Evolutionary conservation across 495 filamentous ascomycete genomes (phyloP).

Genomic region (Annulohypoxylon moriforme): DNA sequence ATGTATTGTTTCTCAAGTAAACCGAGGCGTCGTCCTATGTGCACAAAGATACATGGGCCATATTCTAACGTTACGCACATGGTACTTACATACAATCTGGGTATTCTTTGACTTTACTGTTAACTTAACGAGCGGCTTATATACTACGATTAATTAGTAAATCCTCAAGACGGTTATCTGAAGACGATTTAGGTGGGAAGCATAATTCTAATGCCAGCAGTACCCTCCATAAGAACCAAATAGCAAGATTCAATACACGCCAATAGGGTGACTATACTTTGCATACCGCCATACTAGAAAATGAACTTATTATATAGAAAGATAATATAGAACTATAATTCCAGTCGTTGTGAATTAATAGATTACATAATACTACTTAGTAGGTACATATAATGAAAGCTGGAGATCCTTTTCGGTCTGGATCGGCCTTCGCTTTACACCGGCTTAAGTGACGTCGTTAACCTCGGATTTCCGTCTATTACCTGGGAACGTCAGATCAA

Average conservation of each 20-base stretch:
- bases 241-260: too few relatives aligned
- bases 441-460: slow-evolving; percentile 50
- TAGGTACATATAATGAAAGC: slow-evolving; percentile 16
- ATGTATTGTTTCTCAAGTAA: neutral
- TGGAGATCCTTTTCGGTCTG: slow-evolving; percentile 30
- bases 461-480: slow-evolving; percentile 41
- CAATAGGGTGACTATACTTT: too few relatives aligned
- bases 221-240: too few relatives aligned
- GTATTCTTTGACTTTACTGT: neutral
- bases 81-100: too few relatives aligned
- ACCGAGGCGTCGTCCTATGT: neutral
- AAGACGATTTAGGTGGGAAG: too few relatives aligned
- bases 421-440: slow-evolving; percentile 43
- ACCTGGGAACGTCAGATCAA: slow-evolving; percentile 25
- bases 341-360: neutral
- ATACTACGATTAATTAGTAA: neutral
- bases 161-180: neutral
- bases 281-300: too few relatives aligned
- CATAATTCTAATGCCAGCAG: too few relatives aligned
- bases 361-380: slow-evolving; percentile 17
- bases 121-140: neutral
- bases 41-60: neutral
- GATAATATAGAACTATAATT: neutral
- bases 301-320: neutral
- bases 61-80: neutral